These are phyloP conservation scores for Spongospora subterranea DNA, from an alignment of 208 protist genomes.

Conservation along the genomic window DNA sequence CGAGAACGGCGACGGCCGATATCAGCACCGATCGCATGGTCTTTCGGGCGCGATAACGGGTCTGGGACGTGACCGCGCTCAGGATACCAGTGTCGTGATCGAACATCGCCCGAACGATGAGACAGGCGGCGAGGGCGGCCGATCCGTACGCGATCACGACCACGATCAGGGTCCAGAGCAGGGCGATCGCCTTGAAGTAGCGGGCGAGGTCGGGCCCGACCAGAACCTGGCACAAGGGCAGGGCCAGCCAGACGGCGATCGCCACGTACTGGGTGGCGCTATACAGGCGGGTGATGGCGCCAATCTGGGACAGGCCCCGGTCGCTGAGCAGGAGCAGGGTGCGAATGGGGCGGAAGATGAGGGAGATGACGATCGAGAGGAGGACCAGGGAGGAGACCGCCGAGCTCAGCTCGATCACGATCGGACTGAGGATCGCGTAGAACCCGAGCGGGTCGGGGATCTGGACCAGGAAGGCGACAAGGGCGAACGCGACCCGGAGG, in stretches of 20 bases:
- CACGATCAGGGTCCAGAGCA: neutral
- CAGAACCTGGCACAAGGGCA: neutral
- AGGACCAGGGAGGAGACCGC: constrained; percentile 21
- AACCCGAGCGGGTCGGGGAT: constrained; percentile 38
- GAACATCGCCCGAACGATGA: neutral
- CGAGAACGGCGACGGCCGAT: neutral
- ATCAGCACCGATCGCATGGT: neutral
- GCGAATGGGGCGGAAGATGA: constrained; percentile 8
- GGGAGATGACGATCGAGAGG: neutral
- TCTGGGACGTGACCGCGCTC: constrained; percentile 18
- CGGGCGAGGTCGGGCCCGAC: neutral
- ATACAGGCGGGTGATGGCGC: neutral
- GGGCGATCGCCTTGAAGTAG: neutral
- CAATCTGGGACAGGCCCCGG: constrained; percentile 24
- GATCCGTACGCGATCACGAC: neutral
- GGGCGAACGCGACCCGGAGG: neutral
- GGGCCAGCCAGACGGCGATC: neutral
- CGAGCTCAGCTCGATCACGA: neutral
- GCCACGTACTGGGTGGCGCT: neutral
- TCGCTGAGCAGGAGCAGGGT: constrained; percentile 24
- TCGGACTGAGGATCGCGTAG: neutral
- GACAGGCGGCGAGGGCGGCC: neutral
- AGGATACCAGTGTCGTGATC: neutral
- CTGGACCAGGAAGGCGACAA: neutral
- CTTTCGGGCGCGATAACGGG: neutral